Evolutionary conservation across 352 stramenopile genomes (phyloP), one percentile per base, ranked within the genome.

Genomic region (Pythium utonaiense): DNA sequence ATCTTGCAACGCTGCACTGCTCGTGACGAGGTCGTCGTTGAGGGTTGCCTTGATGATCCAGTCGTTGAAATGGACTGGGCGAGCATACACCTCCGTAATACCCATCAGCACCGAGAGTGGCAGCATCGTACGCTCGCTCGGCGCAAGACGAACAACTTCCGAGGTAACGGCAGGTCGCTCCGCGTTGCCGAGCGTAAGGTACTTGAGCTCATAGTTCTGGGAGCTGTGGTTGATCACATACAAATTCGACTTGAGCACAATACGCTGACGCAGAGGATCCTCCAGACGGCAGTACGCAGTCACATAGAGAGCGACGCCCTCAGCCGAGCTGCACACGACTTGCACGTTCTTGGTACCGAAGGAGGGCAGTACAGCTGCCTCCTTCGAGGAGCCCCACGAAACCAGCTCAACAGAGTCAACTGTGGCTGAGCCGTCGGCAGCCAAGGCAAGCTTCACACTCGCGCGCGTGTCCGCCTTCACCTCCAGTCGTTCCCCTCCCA

Each of bases 221-320:
- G 78, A 81, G 47, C 80, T 93, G 54, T 86, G 77, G 66, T 95
- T 95, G 62, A 75, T 86, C 36, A 95, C 80, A 55, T 79, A 91
- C 38, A 89, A 64, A 53, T 91, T 93, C 25, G 86, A 92, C 68
- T 88, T 83, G 28, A 95, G 70, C 42, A 87, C 75, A 28, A 95
- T 74, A 0, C 79, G 71, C 31, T 88, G 80, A 30, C 78, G 76
- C 13, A 53, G 60, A 17, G 79, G 75, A 54, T 91, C 77, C 62
- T 95, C 86, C 27, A 95, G 57, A 1, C 83, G 78, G 28, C 77
- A 91, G 58, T 82, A 81, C 5, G 80, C 77, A 1, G 74, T 86
- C 12, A 95, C 67, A 53, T 88, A 86, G 24, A 93, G 40, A 31
- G 80, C 84, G 16, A 72, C 78, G 16, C 67, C 64, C 8, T 60